phyloP scores from a whole-genome alignment of 2,329 filamentous ascomycete genomes.

The Neonectria coccinea region DNA sequence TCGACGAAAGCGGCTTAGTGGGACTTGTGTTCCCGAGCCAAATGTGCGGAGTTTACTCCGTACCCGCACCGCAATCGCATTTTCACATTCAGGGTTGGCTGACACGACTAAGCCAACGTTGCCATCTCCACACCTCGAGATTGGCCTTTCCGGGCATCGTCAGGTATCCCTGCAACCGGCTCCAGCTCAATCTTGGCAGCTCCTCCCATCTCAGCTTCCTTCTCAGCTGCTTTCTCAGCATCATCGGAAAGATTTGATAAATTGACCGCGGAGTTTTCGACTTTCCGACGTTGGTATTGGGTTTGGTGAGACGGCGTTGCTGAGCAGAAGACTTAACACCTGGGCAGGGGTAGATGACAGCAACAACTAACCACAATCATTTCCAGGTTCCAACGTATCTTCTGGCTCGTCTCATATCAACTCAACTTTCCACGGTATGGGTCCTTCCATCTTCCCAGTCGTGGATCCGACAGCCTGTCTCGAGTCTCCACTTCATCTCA shows the following conservation, averaged over 20 bases:
- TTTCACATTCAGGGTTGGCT: background rate
- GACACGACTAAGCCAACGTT: background rate
- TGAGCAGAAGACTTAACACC: background rate
- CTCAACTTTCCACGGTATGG: background rate
- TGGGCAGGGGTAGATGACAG: background rate
- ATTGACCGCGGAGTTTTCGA: too few relatives aligned
- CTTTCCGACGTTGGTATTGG: background rate
- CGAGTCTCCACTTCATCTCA: slow-evolving; percentile 19
- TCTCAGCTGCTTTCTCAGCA: background rate
- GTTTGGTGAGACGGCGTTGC: background rate
- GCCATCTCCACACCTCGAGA: slow-evolving; percentile 20
- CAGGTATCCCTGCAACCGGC: background rate
- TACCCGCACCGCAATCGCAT: slow-evolving; percentile 2
- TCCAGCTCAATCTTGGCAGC: background rate
- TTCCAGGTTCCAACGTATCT: background rate
- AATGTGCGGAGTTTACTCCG: slow-evolving; percentile 24
- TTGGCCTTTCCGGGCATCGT: slow-evolving; percentile 8
- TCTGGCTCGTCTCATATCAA: background rate
- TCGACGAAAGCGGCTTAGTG: slow-evolving; percentile 7
- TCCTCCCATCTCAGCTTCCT: background rate
- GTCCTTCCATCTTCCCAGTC: slow-evolving; percentile 11
- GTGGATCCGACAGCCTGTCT: slow-evolving; percentile 17
- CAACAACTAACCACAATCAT: background rate
- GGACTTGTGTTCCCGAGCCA: background rate
- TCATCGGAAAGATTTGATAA: too few relatives aligned